A percentile compares a stretch with the other conserved stretches of the same genome.
These are phyloP conservation scores for Phialemonium atrogriseum DNA, from an alignment of 2,329 filamentous ascomycete species.

Conservation along the genomic window DNA sequence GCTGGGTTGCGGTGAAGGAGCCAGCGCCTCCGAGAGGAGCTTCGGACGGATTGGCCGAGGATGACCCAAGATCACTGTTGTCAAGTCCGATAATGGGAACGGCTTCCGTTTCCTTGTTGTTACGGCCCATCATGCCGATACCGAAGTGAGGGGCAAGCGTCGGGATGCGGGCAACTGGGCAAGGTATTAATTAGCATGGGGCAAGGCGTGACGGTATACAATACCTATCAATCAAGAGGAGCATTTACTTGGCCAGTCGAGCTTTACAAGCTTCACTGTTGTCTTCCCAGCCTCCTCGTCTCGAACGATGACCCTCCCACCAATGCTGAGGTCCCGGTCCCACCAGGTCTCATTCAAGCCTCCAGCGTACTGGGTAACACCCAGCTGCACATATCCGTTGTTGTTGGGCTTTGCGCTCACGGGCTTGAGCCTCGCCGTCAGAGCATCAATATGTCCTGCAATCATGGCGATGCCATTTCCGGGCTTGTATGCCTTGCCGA, in stretches of 20 bases:
- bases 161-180: slow-evolving; percentile 69
- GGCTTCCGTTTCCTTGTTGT: slow-evolving; percentile 87
- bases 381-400: slow-evolving; percentile 80
- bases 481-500: slow-evolving; percentile 71
- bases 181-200: slow-evolving; percentile 11
- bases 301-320: slow-evolving; percentile 78
- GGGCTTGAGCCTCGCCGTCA: slow-evolving; percentile 87
- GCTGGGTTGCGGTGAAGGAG: slow-evolving; percentile 76
- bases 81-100: slow-evolving; percentile 91
- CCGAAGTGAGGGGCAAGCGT: slow-evolving; percentile 94
- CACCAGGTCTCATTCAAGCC: slow-evolving; percentile 88
- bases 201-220: too few species aligned
- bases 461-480: slow-evolving; percentile 85
- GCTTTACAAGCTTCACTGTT: slow-evolving; percentile 71
- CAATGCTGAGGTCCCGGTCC: slow-evolving; percentile 89
- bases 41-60: slow-evolving; percentile 22
- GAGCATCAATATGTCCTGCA: slow-evolving; percentile 85
- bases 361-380: slow-evolving; percentile 88
- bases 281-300: slow-evolving; percentile 68
- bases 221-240: not conserved
- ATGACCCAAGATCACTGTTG: slow-evolving; percentile 46
- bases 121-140: slow-evolving; percentile 54
- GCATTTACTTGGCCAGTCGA: slow-evolving; percentile 71
- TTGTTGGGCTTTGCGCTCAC: slow-evolving; percentile 77
- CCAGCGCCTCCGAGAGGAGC: slow-evolving; percentile 52